These are phyloP conservation scores for Penicillium oxalicum DNA, from an alignment of 2,329 filamentous ascomycete species.

Conservation along the genomic window DNA sequence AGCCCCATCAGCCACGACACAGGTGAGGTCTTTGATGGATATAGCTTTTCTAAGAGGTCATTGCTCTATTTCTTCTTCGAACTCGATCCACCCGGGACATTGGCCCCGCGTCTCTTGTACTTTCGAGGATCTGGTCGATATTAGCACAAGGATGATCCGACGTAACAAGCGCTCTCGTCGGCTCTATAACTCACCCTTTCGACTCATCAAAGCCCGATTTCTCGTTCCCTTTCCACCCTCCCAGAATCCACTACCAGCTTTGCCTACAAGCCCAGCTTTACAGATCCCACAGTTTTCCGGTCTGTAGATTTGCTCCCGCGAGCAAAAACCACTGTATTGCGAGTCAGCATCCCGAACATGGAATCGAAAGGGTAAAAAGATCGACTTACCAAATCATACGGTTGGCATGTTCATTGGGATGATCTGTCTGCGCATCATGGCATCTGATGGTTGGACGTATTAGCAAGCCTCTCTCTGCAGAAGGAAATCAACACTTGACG, in stretches of 20 bases:
- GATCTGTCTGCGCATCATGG: conserved; percentile 65
- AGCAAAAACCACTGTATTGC: conserved; percentile 57
- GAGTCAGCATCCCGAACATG: neutral
- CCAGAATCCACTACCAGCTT: conserved; percentile 68
- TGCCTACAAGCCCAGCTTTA: conserved; percentile 62
- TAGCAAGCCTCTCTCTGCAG: neutral
- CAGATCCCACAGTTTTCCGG: conserved; percentile 72
- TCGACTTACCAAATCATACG: conserved; percentile 65
- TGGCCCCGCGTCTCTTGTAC: conserved; percentile 55
- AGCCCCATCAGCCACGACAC: too few species aligned
- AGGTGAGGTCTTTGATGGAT: too few species aligned
- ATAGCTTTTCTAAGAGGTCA: too few species aligned
- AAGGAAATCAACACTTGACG: neutral
- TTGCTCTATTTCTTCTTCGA: conserved; percentile 26
- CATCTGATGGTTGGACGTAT: conserved; percentile 46
- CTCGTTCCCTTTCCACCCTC: conserved; percentile 80
- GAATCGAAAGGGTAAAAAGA: neutral
- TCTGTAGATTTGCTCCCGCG: conserved; percentile 71
- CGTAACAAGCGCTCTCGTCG: neutral
- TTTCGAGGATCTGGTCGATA: conserved; percentile 58
- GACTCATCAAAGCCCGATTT: conserved; percentile 64
- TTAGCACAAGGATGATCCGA: conserved; percentile 5
- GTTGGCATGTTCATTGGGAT: conserved; percentile 74
- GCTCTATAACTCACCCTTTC: conserved; percentile 48
- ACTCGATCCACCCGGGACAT: conserved; percentile 23